These are phyloP conservation scores for Maudiozyma bulderi DNA, from an alignment of 805 yeast species.

Conservation along the genomic window DNA sequence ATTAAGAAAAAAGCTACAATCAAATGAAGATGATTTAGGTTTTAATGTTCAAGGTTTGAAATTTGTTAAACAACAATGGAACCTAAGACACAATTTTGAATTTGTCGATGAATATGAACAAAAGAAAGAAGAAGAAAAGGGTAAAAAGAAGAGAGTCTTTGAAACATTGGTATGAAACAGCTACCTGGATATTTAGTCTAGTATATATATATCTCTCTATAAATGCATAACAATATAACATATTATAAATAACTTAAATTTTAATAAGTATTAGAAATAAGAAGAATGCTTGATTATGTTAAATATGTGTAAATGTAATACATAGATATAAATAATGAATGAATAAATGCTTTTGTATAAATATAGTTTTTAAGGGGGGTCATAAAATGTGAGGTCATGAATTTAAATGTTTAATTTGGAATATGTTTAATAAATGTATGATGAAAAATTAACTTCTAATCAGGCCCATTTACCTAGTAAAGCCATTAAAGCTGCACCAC, in stretches of 20 bases:
- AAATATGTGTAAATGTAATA: neutral
- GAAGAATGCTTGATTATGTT: neutral
- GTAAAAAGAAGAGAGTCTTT: slow-evolving; percentile 64
- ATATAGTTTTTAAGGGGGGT: neutral
- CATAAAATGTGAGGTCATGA: neutral
- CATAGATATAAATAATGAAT: neutral
- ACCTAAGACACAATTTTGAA: slow-evolving; percentile 59
- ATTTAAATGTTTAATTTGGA: neutral
- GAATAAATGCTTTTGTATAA: neutral
- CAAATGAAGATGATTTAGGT: slow-evolving; percentile 56
- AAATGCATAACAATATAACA: neutral
- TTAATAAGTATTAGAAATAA: neutral
- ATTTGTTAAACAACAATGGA: slow-evolving; percentile 71
- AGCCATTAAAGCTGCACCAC: slow-evolving; percentile 74
- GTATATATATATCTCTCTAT: slow-evolving; percentile 1
- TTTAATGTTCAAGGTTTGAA: slow-evolving; percentile 76
- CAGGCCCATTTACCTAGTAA: slow-evolving; percentile 69
- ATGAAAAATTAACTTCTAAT: neutral
- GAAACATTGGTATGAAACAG: slow-evolving; percentile 35
- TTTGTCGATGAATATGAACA: slow-evolving; percentile 62
- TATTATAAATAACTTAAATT: neutral
- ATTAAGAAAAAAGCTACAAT: slow-evolving; percentile 46
- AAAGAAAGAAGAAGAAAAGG: slow-evolving; percentile 41
- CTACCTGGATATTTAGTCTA: slow-evolving; percentile 1
- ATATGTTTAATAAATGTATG: neutral